Evolutionary conservation across 2,329 filamentous ascomycete genomes (phyloP).

Genomic region (Botrytis pseudocinerea): DNA sequence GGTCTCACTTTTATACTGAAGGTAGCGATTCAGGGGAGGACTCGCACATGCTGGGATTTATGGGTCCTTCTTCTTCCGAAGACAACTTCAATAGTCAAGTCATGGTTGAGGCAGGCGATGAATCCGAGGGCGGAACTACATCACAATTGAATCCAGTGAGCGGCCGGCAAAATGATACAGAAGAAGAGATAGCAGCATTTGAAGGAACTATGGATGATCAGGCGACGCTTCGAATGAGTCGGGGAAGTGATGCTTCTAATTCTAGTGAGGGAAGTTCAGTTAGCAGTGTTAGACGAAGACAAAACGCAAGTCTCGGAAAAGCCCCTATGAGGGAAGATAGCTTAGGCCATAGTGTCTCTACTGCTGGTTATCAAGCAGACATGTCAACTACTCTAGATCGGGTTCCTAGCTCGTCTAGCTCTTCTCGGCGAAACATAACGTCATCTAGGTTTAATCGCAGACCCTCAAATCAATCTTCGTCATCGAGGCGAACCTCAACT

Average conservation of each 20-base stretch:
- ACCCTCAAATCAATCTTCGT: slow-evolving; percentile 22
- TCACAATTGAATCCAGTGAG: neutral
- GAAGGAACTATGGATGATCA: slow-evolving; percentile 20
- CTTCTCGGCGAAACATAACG: slow-evolving; percentile 18
- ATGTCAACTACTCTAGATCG: slow-evolving; percentile 22
- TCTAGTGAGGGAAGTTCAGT: neutral
- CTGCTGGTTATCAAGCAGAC: slow-evolving; percentile 22
- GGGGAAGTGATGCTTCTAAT: slow-evolving; percentile 11
- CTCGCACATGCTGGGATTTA: slow-evolving; percentile 20
- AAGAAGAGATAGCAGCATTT: neutral
- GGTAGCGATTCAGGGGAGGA: slow-evolving; percentile 22
- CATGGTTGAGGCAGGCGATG: slow-evolving; percentile 16
- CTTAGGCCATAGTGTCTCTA: slow-evolving; percentile 17
- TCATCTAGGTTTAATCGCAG: slow-evolving; percentile 19
- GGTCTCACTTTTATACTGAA: slow-evolving; percentile 22
- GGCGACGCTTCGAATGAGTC: slow-evolving; percentile 20
- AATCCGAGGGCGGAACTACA: slow-evolving; percentile 13
- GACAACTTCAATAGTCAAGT: slow-evolving; percentile 23
- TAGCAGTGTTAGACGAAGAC: slow-evolving; percentile 1
- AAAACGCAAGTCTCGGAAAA: slow-evolving; percentile 14
- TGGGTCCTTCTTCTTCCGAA: slow-evolving; percentile 23
- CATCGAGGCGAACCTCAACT: slow-evolving; percentile 20
- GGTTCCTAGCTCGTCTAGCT: slow-evolving; percentile 10
- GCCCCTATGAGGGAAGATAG: slow-evolving; percentile 20
- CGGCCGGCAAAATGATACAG: neutral